Conservation (phyloP, 2,329 filamentous ascomycete species). For the Cadophora malorum region DNA sequence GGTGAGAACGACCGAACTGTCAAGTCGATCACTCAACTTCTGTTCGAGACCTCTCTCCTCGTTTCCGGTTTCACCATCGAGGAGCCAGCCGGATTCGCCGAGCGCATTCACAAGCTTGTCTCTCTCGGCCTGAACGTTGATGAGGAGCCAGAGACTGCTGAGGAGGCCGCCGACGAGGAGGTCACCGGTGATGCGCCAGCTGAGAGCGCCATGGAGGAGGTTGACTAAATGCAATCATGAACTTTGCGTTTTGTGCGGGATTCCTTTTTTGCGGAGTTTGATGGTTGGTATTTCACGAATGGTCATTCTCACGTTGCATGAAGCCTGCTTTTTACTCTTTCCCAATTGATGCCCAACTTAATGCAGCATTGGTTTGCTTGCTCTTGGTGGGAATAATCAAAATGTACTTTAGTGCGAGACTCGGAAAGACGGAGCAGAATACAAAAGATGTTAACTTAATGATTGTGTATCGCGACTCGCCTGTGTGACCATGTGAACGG, state of each 20-base stretch:
- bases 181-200: constrained; percentile 61
- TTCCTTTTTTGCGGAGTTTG: constrained; percentile 41
- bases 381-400: constrained; percentile 24
- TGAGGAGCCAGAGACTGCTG: constrained; percentile 81
- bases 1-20: constrained; percentile 99
- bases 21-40: constrained; percentile 97
- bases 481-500: constrained; percentile 15
- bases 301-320: constrained; percentile 38
- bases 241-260: constrained; percentile 33
- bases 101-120: constrained; percentile 99
- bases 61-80: constrained; percentile 99
- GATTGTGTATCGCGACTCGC: background rate
- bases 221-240: constrained; percentile 72
- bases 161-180: constrained; percentile 65
- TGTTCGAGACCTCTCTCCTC: constrained; percentile 98
- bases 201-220: constrained; percentile 97
- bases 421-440: constrained; percentile 22
- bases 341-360: constrained; percentile 13
- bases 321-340: constrained; percentile 32
- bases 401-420: constrained; percentile 31
- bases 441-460: constrained; percentile 27
- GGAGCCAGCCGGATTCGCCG: constrained; percentile 95
- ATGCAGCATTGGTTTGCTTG: constrained; percentile 26
- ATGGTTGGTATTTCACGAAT: constrained; percentile 40
- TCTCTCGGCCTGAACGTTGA: constrained; percentile 97